These are phyloP conservation scores for Malus hybrid DNA, from an alignment of 331 rosid species.

Conservation along the genomic window DNA sequence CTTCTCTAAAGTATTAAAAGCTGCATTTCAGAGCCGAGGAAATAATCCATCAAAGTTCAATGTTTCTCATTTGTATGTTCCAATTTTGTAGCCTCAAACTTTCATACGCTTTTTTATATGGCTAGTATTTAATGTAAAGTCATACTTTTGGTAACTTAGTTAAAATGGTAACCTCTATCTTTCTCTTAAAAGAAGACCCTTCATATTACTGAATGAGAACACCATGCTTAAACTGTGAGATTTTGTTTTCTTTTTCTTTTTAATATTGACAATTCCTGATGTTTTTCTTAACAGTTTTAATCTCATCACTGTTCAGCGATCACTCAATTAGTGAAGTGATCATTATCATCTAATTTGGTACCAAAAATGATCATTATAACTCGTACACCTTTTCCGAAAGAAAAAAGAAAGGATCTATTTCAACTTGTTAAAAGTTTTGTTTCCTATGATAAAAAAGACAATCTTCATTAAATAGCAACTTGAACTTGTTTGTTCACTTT, in stretches of 20 bases:
- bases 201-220: background rate
- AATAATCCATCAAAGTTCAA: constrained; percentile 52
- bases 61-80: constrained; percentile 89
- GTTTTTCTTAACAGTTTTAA: background rate
- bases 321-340: background rate
- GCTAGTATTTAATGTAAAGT: background rate
- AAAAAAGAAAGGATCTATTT: background rate
- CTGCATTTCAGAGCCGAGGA: constrained; percentile 67
- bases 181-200: background rate
- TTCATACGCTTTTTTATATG: background rate
- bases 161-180: background rate
- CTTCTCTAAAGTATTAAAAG: constrained; percentile 64
- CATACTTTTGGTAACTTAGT: background rate
- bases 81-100: constrained; percentile 18
- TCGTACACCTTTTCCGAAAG: background rate
- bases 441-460: background rate
- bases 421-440: background rate
- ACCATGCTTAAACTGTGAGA: background rate
- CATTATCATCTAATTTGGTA: background rate
- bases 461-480: background rate
- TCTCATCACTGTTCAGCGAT: background rate
- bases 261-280: background rate
- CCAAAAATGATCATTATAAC: background rate
- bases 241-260: background rate
- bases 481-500: background rate